Percentiles rank a stretch among this genome's conserved stretches.
phyloP scores from a whole-genome alignment of 116 monocot species.

The Cymodocea nodosa region DNA sequence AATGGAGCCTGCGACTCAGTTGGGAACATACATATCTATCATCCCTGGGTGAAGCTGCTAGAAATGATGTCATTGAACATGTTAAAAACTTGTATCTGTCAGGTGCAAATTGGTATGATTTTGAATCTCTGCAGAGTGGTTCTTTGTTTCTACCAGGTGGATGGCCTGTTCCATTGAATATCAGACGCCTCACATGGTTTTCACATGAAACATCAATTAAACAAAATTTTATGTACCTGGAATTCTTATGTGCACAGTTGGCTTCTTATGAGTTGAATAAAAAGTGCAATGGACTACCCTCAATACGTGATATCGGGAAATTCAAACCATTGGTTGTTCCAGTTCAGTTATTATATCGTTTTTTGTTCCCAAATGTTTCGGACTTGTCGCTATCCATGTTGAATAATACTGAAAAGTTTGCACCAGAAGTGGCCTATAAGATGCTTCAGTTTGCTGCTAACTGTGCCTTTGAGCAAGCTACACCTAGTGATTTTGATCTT shows the following conservation, averaged over 20 bases:
- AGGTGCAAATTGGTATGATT: constrained; percentile 10
- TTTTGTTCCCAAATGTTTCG: constrained; percentile 25
- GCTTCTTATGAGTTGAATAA: constrained; percentile 35
- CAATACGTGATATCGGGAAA: constrained; percentile 1
- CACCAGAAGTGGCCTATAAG: constrained; percentile 26
- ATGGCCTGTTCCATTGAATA: constrained; percentile 49
- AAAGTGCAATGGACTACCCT: neutral
- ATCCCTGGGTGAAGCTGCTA: constrained; percentile 58
- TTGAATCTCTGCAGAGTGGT: constrained; percentile 16
- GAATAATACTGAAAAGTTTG: constrained; percentile 13
- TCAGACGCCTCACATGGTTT: constrained; percentile 44
- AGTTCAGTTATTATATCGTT: constrained; percentile 11
- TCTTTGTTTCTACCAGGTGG: constrained; percentile 56
- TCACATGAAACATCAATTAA: constrained; percentile 54
- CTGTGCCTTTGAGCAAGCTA: constrained; percentile 82
- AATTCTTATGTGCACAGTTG: constrained; percentile 47
- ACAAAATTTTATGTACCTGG: constrained; percentile 62
- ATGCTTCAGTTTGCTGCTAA: constrained; percentile 75
- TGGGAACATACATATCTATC: constrained; percentile 89
- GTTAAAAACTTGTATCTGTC: constrained; percentile 42
- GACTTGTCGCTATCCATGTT: neutral
- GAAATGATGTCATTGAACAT: constrained; percentile 31
- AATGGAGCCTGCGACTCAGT: constrained; percentile 87
- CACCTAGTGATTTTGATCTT: constrained; percentile 44
- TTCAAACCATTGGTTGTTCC: constrained; percentile 32